Evolutionary conservation across 2,329 filamentous ascomycete genomes (phyloP), one percentile per base, ranked within the genome.

Genomic region (Colletotrichum musicola): DNA sequence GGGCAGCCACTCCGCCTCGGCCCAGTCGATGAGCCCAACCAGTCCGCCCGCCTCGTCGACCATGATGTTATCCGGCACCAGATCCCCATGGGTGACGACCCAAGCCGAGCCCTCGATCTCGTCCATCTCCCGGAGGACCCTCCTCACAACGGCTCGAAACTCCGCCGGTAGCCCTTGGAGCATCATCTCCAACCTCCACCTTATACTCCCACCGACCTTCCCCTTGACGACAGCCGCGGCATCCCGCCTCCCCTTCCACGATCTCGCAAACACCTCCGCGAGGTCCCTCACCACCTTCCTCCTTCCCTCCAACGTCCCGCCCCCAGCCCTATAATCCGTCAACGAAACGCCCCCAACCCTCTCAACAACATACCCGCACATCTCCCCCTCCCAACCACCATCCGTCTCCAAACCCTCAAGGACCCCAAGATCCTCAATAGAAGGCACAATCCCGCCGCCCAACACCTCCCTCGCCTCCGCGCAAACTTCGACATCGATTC

Each of bases 11-110:
- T 91, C 89, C 0, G 85, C 88, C 73, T 92, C 89, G 0, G 87
- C 87, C 89, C 89, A 92, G 73, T 92, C 90, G 0, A 92, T 81
- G 1, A 91, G 67, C 1, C 89, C 90, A 0, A 74, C 80, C 7
- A 91, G 73, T 3, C 72, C 62, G 61, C 85, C 86, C 0, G 81
- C 81, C 12, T 57, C 42, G 13, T 49, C 77, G 0, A 89, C 80
- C 73, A 90, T 81, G 50, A 91, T 82, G 68, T 91, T 91, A 2
- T 81, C 81, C 0, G 87, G 81, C 0, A 89, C 77, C 5, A 91
- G 77, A 72, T 92, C 89, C 0, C 89, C 89, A 62, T 91, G 89
- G 6, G 84, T 90, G 12, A 91, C 75, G 4, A 85, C 83, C 78
- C 88, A 85, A 0, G 88, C 87, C 4, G 88, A 77, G 6, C 64